Base-by-base conservation (phyloP, 1,284 basidiomycete species). In the Ustilago trichophora region DNA sequence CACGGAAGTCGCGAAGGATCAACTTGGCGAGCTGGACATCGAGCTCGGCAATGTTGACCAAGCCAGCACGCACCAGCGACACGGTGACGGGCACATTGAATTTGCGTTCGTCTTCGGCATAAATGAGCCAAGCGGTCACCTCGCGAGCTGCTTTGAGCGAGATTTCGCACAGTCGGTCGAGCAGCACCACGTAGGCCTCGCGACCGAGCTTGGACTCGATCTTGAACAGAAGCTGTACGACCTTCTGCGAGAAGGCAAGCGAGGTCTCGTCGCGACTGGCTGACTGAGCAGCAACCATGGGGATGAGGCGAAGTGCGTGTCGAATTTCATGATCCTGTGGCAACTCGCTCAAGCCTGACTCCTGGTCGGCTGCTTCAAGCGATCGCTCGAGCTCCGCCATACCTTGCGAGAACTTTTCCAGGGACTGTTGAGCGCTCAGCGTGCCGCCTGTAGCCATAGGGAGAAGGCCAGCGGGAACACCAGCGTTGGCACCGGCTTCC, bases 131-230 rank as follows among this genome's bases (percentile, higher is more conserved):
- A 12, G 91, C 92, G 54, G 94, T 91, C 9, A 95, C 96, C 83
- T 99, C 96, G 83, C 93, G 93, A 18, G 91, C 92, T 37, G 97
- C 94, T 76, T 96, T 93, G 73, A 91, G 88, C 65, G 92, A 95
- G 24, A 89, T 85, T 66, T 89, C 88, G 83, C 96, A 98, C 19
- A 99, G 85, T 64, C 91, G 89, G 69, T 95, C 91, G 19, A 98
- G 85, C 42, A 98, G 84, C 31, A 89, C 87, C 27, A 93, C 92
- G 82, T 93, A 98, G n/a, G 73, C 69, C 22, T 81, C 78, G 32
- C 77, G 69, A 13, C 70, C 77, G 7, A 80, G 59, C 44, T 53
- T 53, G 19, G 64, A 60, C 35, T 77, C 73, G 41, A 67, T 66
- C 69, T 76, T 78, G 75, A 78, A 80, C 27, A 80, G 56, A n/a